phyloP scores from a whole-genome alignment of 2,329 filamentous ascomycete genomes.

The Fusarium sublunatum region DNA sequence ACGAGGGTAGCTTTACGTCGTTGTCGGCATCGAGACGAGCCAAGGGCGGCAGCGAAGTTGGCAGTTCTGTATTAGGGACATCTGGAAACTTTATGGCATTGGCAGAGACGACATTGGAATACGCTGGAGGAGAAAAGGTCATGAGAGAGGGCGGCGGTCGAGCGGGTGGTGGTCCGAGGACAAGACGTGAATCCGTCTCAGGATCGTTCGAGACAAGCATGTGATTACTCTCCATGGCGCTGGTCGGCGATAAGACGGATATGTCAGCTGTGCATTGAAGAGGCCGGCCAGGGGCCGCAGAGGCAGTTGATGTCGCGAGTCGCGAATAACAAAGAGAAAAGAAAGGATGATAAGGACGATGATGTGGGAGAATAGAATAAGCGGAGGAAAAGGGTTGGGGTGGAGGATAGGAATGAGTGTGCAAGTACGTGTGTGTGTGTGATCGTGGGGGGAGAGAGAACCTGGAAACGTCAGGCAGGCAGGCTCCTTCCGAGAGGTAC shows the following conservation, averaged over 20 bases:
- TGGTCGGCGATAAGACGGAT: slow-evolving; percentile 46
- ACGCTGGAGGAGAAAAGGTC: slow-evolving; percentile 43
- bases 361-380: slow-evolving; percentile 14
- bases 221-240: slow-evolving; percentile 59
- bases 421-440: too few species aligned
- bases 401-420: slow-evolving; percentile 22
- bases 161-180: slow-evolving; percentile 45
- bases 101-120: slow-evolving; percentile 35
- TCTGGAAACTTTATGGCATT: slow-evolving; percentile 47
- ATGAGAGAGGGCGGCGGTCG: slow-evolving; percentile 42
- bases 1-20: slow-evolving; percentile 51
- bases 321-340: not conserved
- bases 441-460: slow-evolving; percentile 42
- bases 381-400: slow-evolving; percentile 36
- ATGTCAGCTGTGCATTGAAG: slow-evolving; percentile 45
- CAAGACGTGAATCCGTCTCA: slow-evolving; percentile 41
- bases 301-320: not conserved
- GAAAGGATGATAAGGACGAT: slow-evolving; percentile 3
- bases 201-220: slow-evolving; percentile 53
- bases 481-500: too few species aligned
- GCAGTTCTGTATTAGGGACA: slow-evolving; percentile 44
- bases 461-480: slow-evolving; percentile 37
- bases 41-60: slow-evolving; percentile 39
- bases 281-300: slow-evolving; percentile 32
- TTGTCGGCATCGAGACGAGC: slow-evolving; percentile 42